A percentile compares a stretch with the other conserved stretches of the same genome.
Conservation (phyloP, 2,329 filamentous ascomycete genomes). For the Aureobasidium subglaciale region DNA sequence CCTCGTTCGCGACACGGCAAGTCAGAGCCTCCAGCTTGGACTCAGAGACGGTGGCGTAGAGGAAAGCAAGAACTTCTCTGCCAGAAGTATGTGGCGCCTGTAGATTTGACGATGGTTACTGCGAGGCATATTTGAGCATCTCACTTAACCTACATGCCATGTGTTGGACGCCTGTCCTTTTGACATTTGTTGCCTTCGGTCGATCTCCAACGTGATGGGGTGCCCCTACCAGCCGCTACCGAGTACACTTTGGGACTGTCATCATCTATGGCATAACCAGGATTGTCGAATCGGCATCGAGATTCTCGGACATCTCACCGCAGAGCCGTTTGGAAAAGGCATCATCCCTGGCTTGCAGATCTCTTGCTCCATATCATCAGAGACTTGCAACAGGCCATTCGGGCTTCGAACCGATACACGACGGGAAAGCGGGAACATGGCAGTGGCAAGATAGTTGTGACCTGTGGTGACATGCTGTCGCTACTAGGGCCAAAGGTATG, state of each 20-base stretch:
- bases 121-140: too few relatives aligned
- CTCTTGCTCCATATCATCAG: neutral
- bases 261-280: too few relatives aligned
- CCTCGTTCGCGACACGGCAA: too few relatives aligned
- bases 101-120: too few relatives aligned
- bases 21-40: neutral
- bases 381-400: neutral
- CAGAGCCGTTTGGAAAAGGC: neutral
- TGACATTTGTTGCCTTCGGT: neutral
- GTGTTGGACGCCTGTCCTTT: neutral
- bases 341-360: constrained; percentile 7
- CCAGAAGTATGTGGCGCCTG: too few relatives aligned
- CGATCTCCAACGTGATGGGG: too few relatives aligned
- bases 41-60: neutral
- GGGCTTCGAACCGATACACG: neutral
- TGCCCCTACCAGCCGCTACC: too few relatives aligned
- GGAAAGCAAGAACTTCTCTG: too few relatives aligned
- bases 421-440: neutral
- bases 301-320: neutral
- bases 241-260: too few relatives aligned
- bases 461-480: neutral
- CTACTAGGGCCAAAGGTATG: neutral
- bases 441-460: neutral
- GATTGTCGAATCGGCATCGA: neutral
- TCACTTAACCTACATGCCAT: neutral